phyloP scores from a whole-genome alignment of 2,329 filamentous ascomycete species.

The Scedosporium apiospermum region DNA sequence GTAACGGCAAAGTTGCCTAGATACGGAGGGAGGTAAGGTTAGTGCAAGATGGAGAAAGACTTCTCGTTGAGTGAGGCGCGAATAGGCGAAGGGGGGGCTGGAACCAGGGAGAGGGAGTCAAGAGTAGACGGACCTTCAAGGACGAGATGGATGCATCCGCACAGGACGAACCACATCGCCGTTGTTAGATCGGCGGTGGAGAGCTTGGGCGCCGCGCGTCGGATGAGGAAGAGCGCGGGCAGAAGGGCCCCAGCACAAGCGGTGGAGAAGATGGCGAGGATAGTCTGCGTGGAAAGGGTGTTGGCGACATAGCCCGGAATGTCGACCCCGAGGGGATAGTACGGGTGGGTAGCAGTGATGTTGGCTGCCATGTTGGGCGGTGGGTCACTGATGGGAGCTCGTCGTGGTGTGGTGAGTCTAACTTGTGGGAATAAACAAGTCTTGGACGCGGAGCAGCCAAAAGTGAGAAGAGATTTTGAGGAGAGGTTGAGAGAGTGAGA shows the following conservation, averaged over 20 bases:
- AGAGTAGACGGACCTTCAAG: slow-evolving; percentile 25
- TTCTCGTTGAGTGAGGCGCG: no score
- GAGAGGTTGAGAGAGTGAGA: no score
- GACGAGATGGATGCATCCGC: slow-evolving; percentile 40
- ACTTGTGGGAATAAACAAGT: no score
- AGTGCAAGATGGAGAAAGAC: not conserved
- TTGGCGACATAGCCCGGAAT: slow-evolving; percentile 48
- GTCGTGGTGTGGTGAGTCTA: no score
- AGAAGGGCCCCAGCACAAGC: slow-evolving; percentile 49
- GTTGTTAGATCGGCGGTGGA: slow-evolving; percentile 44
- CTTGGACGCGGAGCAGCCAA: no score
- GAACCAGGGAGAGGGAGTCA: not conserved
- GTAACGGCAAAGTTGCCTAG: slow-evolving; percentile 40
- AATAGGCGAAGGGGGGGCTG: not conserved
- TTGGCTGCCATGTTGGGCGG: no score
- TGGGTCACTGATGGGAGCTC: no score
- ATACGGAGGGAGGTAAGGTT: not conserved
- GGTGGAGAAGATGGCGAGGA: slow-evolving; percentile 50
- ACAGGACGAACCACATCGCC: slow-evolving; percentile 69
- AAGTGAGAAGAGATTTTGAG: no score
- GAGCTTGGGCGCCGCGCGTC: slow-evolving; percentile 41
- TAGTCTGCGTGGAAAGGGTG: slow-evolving; percentile 44
- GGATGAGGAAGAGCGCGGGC: slow-evolving; percentile 43
- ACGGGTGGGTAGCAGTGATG: slow-evolving; percentile 25
- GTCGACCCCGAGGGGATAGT: slow-evolving; percentile 28